A percentile compares a stretch with the other conserved stretches of the same genome.
Conservation (phyloP, 305 asterid genomes). For the Solanum hybrid region DNA sequence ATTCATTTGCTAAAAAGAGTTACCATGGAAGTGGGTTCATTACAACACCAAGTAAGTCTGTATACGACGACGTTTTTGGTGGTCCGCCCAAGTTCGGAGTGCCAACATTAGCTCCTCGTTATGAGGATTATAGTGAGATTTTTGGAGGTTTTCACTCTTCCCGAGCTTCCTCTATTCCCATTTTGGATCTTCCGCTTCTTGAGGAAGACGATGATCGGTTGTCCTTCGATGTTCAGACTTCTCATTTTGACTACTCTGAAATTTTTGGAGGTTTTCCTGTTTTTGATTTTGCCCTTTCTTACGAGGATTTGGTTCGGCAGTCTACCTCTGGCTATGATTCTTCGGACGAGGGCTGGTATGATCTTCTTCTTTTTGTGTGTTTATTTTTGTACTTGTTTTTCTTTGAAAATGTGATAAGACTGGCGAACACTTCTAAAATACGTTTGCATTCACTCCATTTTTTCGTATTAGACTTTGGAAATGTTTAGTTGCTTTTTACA, state of each 20-base stretch:
- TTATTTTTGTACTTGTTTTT: background rate
- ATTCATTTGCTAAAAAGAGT: conserved; percentile 50
- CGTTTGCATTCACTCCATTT: background rate
- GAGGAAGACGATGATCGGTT: conserved; percentile 17
- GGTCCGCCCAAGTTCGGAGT: conserved; percentile 40
- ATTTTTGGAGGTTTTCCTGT: conserved; percentile 49
- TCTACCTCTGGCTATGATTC: conserved; percentile 49
- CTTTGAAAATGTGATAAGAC: background rate
- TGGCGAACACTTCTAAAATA: background rate
- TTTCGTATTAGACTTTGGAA: background rate
- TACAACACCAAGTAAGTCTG: conserved; percentile 43
- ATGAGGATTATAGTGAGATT: conserved; percentile 71
- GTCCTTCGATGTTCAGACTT: conserved; percentile 30
- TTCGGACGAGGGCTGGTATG: conserved; percentile 66
- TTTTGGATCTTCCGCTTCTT: conserved; percentile 53
- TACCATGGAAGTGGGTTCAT: conserved; percentile 33
- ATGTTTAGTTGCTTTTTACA: background rate
- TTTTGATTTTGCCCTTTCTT: conserved; percentile 35
- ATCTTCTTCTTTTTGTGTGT: background rate
- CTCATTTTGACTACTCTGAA: conserved; percentile 50
- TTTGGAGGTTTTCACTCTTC: conserved; percentile 70
- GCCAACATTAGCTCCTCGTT: conserved; percentile 60
- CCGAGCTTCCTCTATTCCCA: conserved; percentile 65
- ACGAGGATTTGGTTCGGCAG: conserved; percentile 44
- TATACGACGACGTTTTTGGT: conserved; percentile 75